phyloP scores from a whole-genome alignment of 2,329 filamentous ascomycete species.

The Cladophialophora carrionii region DNA sequence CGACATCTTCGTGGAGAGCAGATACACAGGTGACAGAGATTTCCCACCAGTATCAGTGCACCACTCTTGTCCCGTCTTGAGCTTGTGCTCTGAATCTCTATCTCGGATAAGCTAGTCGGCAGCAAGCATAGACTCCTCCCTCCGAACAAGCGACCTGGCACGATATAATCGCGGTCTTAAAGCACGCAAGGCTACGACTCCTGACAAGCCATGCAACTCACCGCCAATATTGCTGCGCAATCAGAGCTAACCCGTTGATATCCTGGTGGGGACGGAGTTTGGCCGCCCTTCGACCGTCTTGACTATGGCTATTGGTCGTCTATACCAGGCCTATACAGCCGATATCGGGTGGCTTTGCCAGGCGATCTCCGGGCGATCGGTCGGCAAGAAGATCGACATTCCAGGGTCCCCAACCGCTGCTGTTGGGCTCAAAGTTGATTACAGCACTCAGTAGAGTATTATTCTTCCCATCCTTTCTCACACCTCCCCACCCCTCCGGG shows the following conservation, averaged over 20 bases:
- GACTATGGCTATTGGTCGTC: conserved; percentile 8
- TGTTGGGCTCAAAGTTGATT: conserved; percentile 4
- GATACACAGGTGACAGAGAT: background rate
- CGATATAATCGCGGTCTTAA: background rate
- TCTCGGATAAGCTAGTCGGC: background rate
- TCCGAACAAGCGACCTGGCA: background rate
- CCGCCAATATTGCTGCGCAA: background rate
- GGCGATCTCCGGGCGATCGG: conserved; percentile 12
- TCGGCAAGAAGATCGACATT: conserved; percentile 8
- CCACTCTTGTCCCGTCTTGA: background rate
- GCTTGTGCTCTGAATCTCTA: background rate
- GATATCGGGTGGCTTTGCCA: conserved; percentile 13
- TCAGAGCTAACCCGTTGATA: background rate
- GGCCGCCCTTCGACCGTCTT: background rate
- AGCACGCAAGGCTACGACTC: conserved; percentile 14
- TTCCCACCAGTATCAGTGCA: background rate
- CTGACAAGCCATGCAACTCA: conserved; percentile 3
- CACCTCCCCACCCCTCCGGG: conserved; percentile 3
- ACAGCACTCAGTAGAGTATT: background rate
- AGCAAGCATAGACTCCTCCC: background rate
- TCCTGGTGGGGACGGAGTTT: conserved; percentile 5
- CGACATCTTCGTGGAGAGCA: background rate
- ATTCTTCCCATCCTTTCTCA: conserved; percentile 4
- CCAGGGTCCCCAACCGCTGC: background rate
- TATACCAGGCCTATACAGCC: conserved; percentile 7